Evolutionary conservation across 495 filamentous ascomycete genomes (phyloP), one percentile per base, ranked within the genome.

Genomic region (Filosporella fistucella): DNA sequence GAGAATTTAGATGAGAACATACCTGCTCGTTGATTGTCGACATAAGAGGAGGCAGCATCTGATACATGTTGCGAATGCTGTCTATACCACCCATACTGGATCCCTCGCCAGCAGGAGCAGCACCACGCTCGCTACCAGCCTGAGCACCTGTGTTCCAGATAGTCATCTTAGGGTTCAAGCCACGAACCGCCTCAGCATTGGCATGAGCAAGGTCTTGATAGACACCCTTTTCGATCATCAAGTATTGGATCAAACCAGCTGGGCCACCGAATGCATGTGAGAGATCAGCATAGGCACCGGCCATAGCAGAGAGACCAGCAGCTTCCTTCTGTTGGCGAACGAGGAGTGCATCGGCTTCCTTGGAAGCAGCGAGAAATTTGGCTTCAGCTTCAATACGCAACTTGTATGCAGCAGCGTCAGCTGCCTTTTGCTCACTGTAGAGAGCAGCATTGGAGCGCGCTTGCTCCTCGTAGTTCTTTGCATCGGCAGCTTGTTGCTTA

Each of bases 1-100:
- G n/a, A n/a, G n/a, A n/a, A n/a, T n/a, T n/a, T n/a, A n/a, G n/a
- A n/a, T n/a, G n/a, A n/a, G n/a, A n/a, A n/a, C n/a, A n/a, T n/a
- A n/a, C n/a, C n/a, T 93, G 88, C 12, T 93, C 88, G 54, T 89
- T 80, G 57, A 93, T 89, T 0, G 88, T 91, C 2, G 69, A 77
- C 63, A 93, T 77, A 7, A 93, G 68, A 11, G 88, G 88, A 32
- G 88, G 88, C 42, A 93, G 68, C 46, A 78, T 79, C 63, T 91
- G 88, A 70, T 89, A 87, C 34, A 53, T 52, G 24, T 59, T 60
- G 11, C 54, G 47, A 29, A 58, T 58, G n/a, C 54, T 57, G 10
- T 52, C 63, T 8, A 53, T 65, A 13, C 55, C 67, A 21, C 60
- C 60, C 21, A 50, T 45, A 1, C 45, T 22, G 7, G 36, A 22